These are phyloP conservation scores for Lipomyces yarrowii DNA, from an alignment of 1,139 yeast species.

Conservation along the genomic window DNA sequence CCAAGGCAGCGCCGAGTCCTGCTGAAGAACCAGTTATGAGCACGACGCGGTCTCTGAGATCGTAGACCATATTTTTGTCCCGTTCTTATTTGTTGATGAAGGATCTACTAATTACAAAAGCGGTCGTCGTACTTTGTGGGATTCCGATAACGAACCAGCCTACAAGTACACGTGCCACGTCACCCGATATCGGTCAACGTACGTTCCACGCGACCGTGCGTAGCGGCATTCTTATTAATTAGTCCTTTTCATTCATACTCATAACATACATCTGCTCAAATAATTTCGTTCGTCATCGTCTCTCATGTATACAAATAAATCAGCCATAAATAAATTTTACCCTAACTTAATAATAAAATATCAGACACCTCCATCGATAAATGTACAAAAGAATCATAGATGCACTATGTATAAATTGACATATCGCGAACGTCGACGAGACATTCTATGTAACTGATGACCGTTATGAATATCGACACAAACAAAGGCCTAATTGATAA, in stretches of 20 bases:
- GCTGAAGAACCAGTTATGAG: conserved; percentile 35
- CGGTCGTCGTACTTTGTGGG: not conserved
- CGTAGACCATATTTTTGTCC: conserved; percentile 19
- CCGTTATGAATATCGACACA: not conserved
- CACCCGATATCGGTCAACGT: not conserved
- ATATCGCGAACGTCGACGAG: not conserved
- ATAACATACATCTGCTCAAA: not conserved
- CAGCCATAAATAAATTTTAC: not conserved
- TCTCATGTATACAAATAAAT: not conserved
- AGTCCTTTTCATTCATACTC: not conserved
- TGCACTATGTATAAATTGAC: not conserved
- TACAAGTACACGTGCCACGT: not conserved
- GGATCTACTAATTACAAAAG: not conserved
- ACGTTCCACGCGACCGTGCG: not conserved
- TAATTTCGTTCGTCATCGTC: not conserved
- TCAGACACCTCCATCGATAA: not conserved
- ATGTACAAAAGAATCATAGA: not conserved
- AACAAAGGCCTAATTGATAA: not conserved
- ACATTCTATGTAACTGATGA: not conserved
- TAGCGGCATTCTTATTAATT: not conserved
- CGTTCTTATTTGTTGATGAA: not conserved
- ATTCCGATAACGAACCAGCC: not conserved
- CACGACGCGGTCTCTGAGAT: conserved; percentile 28
- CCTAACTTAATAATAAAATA: not conserved
- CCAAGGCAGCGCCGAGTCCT: conserved; percentile 36